Evolutionary conservation across 345 rosid genomes (phyloP).

Genomic region (Psidium guajava): DNA sequence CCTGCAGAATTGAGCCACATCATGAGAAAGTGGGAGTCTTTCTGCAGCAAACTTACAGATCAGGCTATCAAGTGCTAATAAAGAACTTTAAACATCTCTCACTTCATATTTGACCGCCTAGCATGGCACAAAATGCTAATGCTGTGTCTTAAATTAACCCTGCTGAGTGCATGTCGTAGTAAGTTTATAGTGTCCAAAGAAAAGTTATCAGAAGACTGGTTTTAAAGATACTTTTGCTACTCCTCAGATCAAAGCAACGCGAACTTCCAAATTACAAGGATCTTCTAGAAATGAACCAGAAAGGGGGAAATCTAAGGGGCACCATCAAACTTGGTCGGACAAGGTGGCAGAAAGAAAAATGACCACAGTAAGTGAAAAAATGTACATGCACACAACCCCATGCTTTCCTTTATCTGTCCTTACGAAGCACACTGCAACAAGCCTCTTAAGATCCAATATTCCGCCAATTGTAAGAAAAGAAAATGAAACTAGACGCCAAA

Average conservation of each 20-base stretch:
- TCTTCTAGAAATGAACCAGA: not conserved
- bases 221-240: not conserved
- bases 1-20: constrained; percentile 26
- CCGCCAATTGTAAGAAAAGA: not conserved
- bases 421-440: not conserved
- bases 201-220: not conserved
- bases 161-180: not conserved
- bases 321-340: not conserved
- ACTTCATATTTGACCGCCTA: not conserved
- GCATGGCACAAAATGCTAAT: not conserved
- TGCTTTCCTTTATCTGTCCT: not conserved
- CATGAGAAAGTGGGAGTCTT: not conserved
- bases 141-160: not conserved
- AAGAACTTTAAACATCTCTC: not conserved
- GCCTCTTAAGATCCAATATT: not conserved
- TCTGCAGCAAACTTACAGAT: not conserved
- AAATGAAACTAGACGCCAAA: not conserved
- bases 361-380: not conserved
- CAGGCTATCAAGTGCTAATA: not conserved
- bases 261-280: not conserved
- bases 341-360: not conserved
- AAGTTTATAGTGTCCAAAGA: not conserved
- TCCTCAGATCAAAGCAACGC: not conserved
- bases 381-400: not conserved
- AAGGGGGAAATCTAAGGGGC: not conserved